These are phyloP conservation scores for Kazachstania martiniae DNA, from an alignment of 805 yeast species.

Conservation along the genomic window DNA sequence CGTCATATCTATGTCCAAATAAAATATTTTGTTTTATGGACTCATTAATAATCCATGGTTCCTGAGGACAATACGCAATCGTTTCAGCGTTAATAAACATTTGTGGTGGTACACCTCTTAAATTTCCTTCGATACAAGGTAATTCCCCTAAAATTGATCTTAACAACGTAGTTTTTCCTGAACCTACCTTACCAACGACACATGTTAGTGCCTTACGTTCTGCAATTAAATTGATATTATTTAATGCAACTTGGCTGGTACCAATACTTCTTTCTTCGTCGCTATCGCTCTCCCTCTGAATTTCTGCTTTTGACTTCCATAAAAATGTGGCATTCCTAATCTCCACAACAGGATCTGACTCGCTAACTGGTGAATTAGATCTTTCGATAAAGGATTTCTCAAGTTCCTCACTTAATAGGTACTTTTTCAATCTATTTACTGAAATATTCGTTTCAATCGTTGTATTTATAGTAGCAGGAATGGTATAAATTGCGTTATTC, in stretches of 20 bases:
- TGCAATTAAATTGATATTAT: constrained; percentile 39
- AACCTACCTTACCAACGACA: constrained; percentile 56
- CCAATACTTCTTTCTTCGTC: constrained; percentile 35
- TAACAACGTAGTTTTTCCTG: constrained; percentile 54
- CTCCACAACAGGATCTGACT: constrained; percentile 27
- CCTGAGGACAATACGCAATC: constrained; percentile 53
- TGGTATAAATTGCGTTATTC: constrained; percentile 45
- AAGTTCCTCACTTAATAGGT: constrained; percentile 37
- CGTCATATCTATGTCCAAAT: constrained; percentile 39
- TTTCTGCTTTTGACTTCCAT: constrained; percentile 33
- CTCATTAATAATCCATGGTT: constrained; percentile 43
- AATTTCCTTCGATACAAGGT: constrained; percentile 26
- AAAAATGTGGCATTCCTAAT: constrained; percentile 42
- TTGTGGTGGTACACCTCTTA: constrained; percentile 16
- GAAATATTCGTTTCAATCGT: constrained; percentile 52
- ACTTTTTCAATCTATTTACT: constrained; percentile 39
- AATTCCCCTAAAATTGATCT: constrained; percentile 46
- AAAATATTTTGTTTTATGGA: constrained; percentile 40
- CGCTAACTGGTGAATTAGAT: constrained; percentile 13
- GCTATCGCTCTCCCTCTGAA: constrained; percentile 6
- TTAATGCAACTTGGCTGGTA: constrained; percentile 40
- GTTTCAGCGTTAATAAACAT: constrained; percentile 23
- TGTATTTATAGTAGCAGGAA: constrained; percentile 48
- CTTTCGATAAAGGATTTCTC: constrained; percentile 30
- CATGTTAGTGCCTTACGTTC: constrained; percentile 45